Base-by-base conservation (phyloP, 805 yeast genomes). In the Candida sonorensis region DNA sequence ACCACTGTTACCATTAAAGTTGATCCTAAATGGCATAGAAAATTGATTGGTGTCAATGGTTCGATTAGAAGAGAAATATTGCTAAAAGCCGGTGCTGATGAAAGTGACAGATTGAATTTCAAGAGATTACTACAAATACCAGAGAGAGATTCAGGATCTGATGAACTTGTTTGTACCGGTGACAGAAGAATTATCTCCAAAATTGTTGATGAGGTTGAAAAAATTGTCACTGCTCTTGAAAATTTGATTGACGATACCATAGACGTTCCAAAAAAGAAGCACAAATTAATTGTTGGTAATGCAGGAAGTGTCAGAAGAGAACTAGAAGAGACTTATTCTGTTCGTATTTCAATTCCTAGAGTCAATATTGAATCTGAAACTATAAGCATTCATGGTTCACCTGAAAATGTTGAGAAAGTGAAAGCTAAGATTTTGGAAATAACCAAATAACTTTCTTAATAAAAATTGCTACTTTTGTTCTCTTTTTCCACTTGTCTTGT, bases 31-130 rank as follows among this genome's bases (percentile, higher is more conserved):
- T 79, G 75, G 62, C 87, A 81, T 55, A 77, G 80, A 48, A 70
- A 69, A 34, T 66, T 90, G 44, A 75, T 86, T 38, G 97, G 97
- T 20, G 72, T 77, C 35, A 75, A 77, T 40, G 95, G 95, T 36
- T 66, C 81, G 17, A 73, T 67, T 14, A 75, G 82, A 62, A 75
- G 79, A 45, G 82, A 76, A 30, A 82, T 92, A 33, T 75, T 88
- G 31, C 50, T 72, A 30, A 72, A 72, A 33, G 95, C 96, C 23
- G 95, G 96, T 39, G 86, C 81, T 32, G 57, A 61, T 35, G 81
- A 73, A 39, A 69, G 64, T 20, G 48, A 52, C 29, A 41, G 45
- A 23, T 64, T 69, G 37, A 70, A 65, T 35, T 70, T 72, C 50
- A 62, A 71, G 48, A 69, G 77, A 45, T 63, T 75, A 44, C 67